Base-by-base conservation (phyloP, 371 early-diverging fungal species). In the Lichtheimia ramosa region DNA sequence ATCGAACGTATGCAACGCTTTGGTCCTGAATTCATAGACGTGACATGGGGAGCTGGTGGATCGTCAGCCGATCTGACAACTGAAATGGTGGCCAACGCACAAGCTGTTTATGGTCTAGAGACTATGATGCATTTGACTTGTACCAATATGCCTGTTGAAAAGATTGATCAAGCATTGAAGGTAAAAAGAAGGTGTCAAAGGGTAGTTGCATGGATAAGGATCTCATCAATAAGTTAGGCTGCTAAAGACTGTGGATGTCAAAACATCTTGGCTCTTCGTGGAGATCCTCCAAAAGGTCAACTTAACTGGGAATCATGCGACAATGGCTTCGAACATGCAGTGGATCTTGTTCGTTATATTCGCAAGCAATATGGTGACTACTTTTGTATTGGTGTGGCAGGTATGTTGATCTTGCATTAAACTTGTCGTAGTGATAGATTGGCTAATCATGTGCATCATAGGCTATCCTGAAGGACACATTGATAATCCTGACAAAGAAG, bases 91-190 rank as follows among this genome's bases (percentile, higher is more conserved):
- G 74, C 89, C 20, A 94, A 89, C 51, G 90, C 97, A 3, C 96
- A 96, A 72, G 80, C 90, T 50, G 95, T 95, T 1, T 95, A 93
- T 71, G 96, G 96, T 41, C 82, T 95, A 58, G 96, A 97, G 70
- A 91, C 96, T 5, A 91, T 92, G 83, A 96, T 97, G 97, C 97
- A 97, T 69, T 83, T 97, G 73, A 97, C 96, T 10, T 97, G 97
- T 81, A 95, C 96, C 60, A 96, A 95, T 79, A 96, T 95, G 91
- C 92, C 93, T 34, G 81, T 88, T 5, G 89, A 87, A 58, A 91
- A 90, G 74, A 89, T 97, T 65, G 92, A 94, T 72, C 64, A 61
- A 54, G 97, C 96, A 3, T 81, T 97, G 50, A 71, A 73, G 69
- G 87, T 86, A 74, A 63, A 67, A 58, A n/a, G 16, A 5, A 74